Base-by-base conservation (phyloP, 805 yeast species). In the Starmera quercuum region DNA sequence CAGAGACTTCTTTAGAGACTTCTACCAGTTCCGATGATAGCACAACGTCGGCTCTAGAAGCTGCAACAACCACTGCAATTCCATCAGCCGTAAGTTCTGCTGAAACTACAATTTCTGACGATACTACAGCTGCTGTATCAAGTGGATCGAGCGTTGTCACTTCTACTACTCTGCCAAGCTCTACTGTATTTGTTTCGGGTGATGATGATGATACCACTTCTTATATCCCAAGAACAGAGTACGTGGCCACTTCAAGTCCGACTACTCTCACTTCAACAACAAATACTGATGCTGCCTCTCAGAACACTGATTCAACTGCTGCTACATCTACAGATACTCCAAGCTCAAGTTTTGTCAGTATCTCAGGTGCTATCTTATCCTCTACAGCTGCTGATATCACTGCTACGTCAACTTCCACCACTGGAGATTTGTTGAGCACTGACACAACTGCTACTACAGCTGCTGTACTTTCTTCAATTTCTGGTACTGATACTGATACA, bases 1-100 rank as follows among this genome's bases (percentile, higher is more conserved):
- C 39, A 5, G 34, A 22, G 13, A 13, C 31, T 13, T 31, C 31
- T 12, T 28, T 36, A 8, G 34, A 26, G 12, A 13, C 35, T 22
- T 20, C 17, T n/a, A 19, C 31, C 6, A 22, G 32, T n/a, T 8
- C 31, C 12, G 35, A 33, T 13, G 32, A 23, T 3, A 21, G 30
- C 5, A 27, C 37, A 5, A 22, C 37, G 6, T 17, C 26, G 13
- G n/a, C 35, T 18, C 11, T 30, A 19, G 8, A 11, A n/a, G 12
- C 36, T 13, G 11, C 18, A 18, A 5, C 32, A 10, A 6, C 25
- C 12, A 7, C 18, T 14, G 21, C 4, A 12, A 26, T 8, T 21
- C 15, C 29, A 20, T 17, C 33, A 7, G 17, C 13, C 8, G n/a
- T 19, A 10, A 15, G 26, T 15, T 21, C 35, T 32, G 18, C 27